Base-by-base conservation (phyloP, 257 asterid genomes). In the Paulownia fortunei region DNA sequence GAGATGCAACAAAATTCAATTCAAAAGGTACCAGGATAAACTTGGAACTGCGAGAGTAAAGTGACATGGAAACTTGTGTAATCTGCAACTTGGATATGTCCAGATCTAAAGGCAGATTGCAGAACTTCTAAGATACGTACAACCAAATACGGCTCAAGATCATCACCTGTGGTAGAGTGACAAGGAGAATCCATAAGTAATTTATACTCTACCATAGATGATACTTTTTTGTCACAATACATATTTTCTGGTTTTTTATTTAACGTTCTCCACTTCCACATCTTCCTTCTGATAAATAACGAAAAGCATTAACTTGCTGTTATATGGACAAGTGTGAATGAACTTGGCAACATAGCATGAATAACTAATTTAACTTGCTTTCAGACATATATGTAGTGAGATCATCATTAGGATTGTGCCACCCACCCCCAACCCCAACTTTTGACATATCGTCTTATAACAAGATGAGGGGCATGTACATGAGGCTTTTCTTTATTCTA, bases 41-140 rank as follows among this genome's bases (percentile, higher is more conserved):
- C 92, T 78, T 65, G 86, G 85, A 91, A 91, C 77, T 73, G 94
- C 27, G 96, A 86, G 75, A 95, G 91, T 76, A 95, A 78, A 47
- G 99, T 93, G 83, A 91, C 75, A 65, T 81, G 88, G 86, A 95
- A 89, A 87, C 99, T 92, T 74, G 86, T 80, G 80, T 93, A 90
- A 80, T 93, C 97, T 49, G 91, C 91, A 81, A 82, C 78, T 79
- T 73, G 82, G 83, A 95, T 87, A 80, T 88, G 97, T 61, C 99
- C 97, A 73, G 89, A 92, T 85, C 81, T 89, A 77, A 84, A 93
- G 51, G 92, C 89, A 60, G 93, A 88, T 74, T 89, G 91, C 77
- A 95, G 83, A 82, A 95, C 88, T 81, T 95, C 97, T 66, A 91
- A 60, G 56, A 93, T 85, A 21, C 96, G 96, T 58, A 82, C 76